phyloP scores from a whole-genome alignment of 495 filamentous ascomycete genomes.

The Penicillium bovifimosum region DNA sequence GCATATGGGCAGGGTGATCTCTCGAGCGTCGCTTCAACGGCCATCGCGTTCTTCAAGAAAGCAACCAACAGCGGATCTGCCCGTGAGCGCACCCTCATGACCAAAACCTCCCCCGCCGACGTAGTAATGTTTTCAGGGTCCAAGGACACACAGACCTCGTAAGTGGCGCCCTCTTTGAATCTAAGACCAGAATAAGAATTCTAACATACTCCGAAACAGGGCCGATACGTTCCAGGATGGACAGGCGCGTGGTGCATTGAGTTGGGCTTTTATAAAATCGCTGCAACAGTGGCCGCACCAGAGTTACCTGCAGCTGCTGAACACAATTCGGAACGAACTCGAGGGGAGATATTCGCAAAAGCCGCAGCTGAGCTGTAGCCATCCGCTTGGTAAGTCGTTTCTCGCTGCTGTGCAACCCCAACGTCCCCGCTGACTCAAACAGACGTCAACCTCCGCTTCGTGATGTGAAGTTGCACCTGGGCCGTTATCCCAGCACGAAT shows the following conservation, averaged over 20 bases:
- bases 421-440: slow-evolving; percentile 15
- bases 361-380: slow-evolving; percentile 94
- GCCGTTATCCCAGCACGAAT: background rate
- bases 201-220: slow-evolving; percentile 10
- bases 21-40: slow-evolving; percentile 69
- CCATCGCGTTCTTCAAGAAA: slow-evolving; percentile 89
- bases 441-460: slow-evolving; percentile 42
- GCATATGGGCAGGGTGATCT: slow-evolving; percentile 86
- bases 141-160: slow-evolving; percentile 87
- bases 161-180: slow-evolving; percentile 9
- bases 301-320: slow-evolving; percentile 91
- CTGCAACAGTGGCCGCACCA: slow-evolving; percentile 93
- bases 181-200: background rate
- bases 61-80: slow-evolving; percentile 75
- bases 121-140: slow-evolving; percentile 97
- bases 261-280: slow-evolving; percentile 90
- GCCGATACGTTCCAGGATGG: slow-evolving; percentile 51
- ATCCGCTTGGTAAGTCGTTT: slow-evolving; percentile 73
- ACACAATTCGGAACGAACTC: slow-evolving; percentile 88
- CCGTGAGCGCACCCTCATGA: slow-evolving; percentile 68
- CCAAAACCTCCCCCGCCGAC: slow-evolving; percentile 92
- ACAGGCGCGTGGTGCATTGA: slow-evolving; percentile 93
- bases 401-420: background rate
- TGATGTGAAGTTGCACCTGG: slow-evolving; percentile 30
- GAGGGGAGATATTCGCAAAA: slow-evolving; percentile 90